phyloP scores from a whole-genome alignment of 2,329 filamentous ascomycete species.

The Parasarocladium wereldwijsianum region DNA sequence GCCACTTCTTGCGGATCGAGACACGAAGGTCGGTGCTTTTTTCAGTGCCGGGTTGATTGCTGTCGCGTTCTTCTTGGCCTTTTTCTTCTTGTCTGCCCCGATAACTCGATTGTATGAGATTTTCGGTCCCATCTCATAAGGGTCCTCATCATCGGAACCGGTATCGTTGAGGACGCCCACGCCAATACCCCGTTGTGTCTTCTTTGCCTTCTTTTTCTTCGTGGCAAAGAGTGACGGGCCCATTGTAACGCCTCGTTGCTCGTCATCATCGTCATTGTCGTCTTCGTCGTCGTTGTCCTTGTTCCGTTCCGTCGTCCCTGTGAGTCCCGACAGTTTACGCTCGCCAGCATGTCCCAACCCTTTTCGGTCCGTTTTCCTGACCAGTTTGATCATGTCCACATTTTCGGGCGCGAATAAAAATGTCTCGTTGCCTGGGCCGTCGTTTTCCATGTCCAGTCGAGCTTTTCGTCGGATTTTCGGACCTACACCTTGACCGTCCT shows the following conservation, averaged over 20 bases:
- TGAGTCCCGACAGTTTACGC: conserved; percentile 29
- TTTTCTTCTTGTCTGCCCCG: conserved; percentile 70
- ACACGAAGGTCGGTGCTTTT: conserved; percentile 60
- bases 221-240: conserved; percentile 9
- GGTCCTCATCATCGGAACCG: conserved; percentile 88
- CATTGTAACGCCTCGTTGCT: conserved; percentile 6
- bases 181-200: conserved; percentile 55
- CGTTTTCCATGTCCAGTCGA: conserved; percentile 37
- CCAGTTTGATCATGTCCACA: conserved; percentile 49
- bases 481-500: conserved; percentile 82
- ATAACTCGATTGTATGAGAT: conserved; percentile 77
- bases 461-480: conserved; percentile 68
- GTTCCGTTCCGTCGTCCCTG: conserved; percentile 6
- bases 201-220: conserved; percentile 35
- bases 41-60: conserved; percentile 49
- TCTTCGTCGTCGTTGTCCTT: conserved; percentile 23
- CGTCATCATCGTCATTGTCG: conserved; percentile 27
- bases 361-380: conserved; percentile 51
- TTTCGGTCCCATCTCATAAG: conserved; percentile 79
- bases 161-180: conserved; percentile 84
- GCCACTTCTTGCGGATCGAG: conserved; percentile 31
- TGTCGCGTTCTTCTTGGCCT: conserved; percentile 39
- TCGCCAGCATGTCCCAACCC: conserved; percentile 56
- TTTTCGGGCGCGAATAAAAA: conserved; percentile 83
- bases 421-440: conserved; percentile 21